phyloP scores from a whole-genome alignment of 179 eudicot genomes.

The Patellifolia procumbens region DNA sequence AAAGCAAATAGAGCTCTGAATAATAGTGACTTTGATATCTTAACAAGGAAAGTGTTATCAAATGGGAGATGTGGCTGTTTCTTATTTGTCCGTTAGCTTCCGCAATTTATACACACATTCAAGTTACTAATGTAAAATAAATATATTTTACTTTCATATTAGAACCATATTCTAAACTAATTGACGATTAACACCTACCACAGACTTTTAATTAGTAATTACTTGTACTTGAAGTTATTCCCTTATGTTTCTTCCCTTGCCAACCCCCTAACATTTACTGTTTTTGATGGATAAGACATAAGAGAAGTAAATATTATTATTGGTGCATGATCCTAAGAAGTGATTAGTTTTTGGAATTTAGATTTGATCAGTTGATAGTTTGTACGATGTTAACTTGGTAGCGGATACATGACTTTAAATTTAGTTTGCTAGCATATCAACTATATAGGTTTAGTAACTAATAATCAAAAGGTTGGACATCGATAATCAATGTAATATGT shows the following conservation, averaged over 20 bases:
- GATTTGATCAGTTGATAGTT: no score
- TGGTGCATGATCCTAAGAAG: no score
- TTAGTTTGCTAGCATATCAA: no score
- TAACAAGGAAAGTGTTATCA: neutral
- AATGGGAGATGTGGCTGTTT: conserved; percentile 15
- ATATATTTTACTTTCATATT: neutral
- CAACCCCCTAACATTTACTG: no score
- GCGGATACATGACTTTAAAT: no score
- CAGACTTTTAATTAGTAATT: neutral
- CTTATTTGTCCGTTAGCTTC: conserved; percentile 11
- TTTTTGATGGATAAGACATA: no score
- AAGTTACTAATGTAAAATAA: conserved; percentile 5
- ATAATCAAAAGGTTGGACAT: no score
- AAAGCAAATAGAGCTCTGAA: neutral
- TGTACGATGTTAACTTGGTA: no score
- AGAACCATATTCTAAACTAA: neutral
- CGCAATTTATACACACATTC: conserved; percentile 9
- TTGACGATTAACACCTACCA: neutral
- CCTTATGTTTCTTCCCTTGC: neutral
- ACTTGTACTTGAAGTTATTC: conserved; percentile 5
- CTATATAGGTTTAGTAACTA: no score
- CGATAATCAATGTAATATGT: no score
- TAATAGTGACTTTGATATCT: conserved; percentile 4
- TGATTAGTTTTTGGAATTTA: no score
- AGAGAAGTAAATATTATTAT: no score